phyloP scores from a whole-genome alignment of 2,329 filamentous ascomycete species.

The Emmonsia crescens region DNA sequence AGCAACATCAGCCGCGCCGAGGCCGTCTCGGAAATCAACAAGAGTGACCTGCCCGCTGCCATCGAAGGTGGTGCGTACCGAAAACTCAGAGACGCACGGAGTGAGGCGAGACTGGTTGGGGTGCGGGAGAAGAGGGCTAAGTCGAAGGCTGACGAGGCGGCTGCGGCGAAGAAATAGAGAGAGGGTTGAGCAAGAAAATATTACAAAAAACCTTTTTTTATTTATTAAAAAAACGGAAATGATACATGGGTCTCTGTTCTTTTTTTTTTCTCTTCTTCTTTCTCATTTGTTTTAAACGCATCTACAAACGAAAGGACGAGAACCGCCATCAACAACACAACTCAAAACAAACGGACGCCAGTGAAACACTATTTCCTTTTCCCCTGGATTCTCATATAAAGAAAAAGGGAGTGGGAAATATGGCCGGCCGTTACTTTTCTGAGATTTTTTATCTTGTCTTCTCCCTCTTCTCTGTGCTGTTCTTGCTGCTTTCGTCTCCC shows the following conservation, averaged over 20 bases:
- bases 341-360: slow-evolving; percentile 2
- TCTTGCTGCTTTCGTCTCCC: background rate
- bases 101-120: slow-evolving; percentile 70
- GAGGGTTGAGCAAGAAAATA: background rate
- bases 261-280: background rate
- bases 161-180: slow-evolving; percentile 43
- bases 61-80: slow-evolving; percentile 77
- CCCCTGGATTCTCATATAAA: background rate
- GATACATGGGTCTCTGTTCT: slow-evolving; percentile 1
- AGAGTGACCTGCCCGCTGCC: slow-evolving; percentile 65
- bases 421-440: background rate
- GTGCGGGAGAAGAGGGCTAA: slow-evolving; percentile 85
- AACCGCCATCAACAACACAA: background rate
- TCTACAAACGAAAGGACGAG: background rate
- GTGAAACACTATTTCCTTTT: background rate
- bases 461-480: slow-evolving; percentile 3
- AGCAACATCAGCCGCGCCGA: slow-evolving; percentile 46
- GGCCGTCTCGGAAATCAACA: slow-evolving; percentile 64
- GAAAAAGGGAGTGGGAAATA: background rate
- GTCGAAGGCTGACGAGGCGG: slow-evolving; percentile 63
- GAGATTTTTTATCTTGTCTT: background rate
- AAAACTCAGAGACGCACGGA: slow-evolving; percentile 73
- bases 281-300: background rate
- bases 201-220: slow-evolving; percentile 20
- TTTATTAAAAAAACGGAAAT: slow-evolving; percentile 6